Base-by-base conservation (phyloP, 2,329 filamentous ascomycete genomes). In the Arthrinium phaeospermum region DNA sequence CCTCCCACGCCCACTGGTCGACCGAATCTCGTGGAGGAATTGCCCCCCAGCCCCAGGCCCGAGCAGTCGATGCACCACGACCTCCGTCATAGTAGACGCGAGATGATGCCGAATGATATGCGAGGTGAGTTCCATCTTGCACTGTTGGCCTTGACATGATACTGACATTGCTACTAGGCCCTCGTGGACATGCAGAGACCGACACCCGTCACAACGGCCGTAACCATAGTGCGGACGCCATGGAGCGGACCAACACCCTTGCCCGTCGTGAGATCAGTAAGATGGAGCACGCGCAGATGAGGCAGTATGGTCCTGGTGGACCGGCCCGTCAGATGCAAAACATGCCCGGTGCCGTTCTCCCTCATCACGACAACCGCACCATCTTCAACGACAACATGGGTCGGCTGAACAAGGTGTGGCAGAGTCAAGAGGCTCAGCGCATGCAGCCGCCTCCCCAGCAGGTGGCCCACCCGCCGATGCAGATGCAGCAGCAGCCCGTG, bases 401-500 rank as follows among this genome's bases (percentile, higher is more conserved):
- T 70, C 84, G 87, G 1, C 82, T 90, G 30, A 88, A 90, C 74
- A 85, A 85, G 73, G 84, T 90, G 0, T 91, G 89, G 89, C 85
- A 82, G 0, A 82, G 85, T 1, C 88, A 90, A 74, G 88, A 90
- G 76, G 83, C 82, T 2, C 80, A 86, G 13, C 82, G 86, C n/a
- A 67, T 71, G 49, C 68, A 53, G 41, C 75, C 74, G 6, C 78
- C 78, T 61, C 73, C 44, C 46, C 77, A 71, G 68, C 76, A 64
- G 64, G 77, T 78, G 57, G 73, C 37, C 46, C 77, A 69, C 53
- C 76, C 53, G 64, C 68, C 30, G 7, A 34, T 51, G 19, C 68
- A 51, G 47, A 70, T 69, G 68, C 51, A 57, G 68, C 68, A 53
- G 46, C 68, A 51, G 5, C 46, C 46, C 47, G 30, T 45, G 68